Conservation (phyloP, 352 stramenopile species). For the Phytophthora europaea region DNA sequence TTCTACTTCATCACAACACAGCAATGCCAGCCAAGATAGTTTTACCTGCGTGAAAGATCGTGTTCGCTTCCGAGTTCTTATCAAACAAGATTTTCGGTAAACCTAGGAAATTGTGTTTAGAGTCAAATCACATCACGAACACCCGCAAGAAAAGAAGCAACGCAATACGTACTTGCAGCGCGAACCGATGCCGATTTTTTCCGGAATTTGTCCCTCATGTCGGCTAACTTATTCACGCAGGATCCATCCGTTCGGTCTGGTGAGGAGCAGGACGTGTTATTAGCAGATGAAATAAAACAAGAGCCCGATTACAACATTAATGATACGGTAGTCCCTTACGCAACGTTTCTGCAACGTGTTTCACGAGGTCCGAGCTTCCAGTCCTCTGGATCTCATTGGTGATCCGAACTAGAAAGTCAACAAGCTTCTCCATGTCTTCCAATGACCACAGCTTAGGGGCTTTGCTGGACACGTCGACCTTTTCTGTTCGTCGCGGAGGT, state of each 20-base stretch:
- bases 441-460: slow-evolving; percentile 64
- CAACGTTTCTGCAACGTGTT: slow-evolving; percentile 41
- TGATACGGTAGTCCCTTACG: slow-evolving; percentile 29
- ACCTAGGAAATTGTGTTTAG: background rate
- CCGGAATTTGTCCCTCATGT: slow-evolving; percentile 63
- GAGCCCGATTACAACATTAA: background rate
- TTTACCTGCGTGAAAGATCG: slow-evolving; percentile 75
- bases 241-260: slow-evolving; percentile 64
- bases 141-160: background rate
- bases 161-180: slow-evolving; percentile 54
- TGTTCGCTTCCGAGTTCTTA: slow-evolving; percentile 60
- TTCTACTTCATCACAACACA: background rate
- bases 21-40: background rate
- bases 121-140: slow-evolving; percentile 20
- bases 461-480: slow-evolving; percentile 38
- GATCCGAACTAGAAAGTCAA: slow-evolving; percentile 69
- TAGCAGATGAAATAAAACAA: background rate
- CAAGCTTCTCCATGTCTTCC: slow-evolving; percentile 61
- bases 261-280: slow-evolving; percentile 8
- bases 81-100: slow-evolving; percentile 30
- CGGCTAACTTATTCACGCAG: slow-evolving; percentile 64
- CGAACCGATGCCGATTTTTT: slow-evolving; percentile 48
- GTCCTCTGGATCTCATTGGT: slow-evolving; percentile 67
- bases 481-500: slow-evolving; percentile 35
- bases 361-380: slow-evolving; percentile 52